Conservation (phyloP, 169 alveolate genomes). For the Eimeria falciformis region DNA sequence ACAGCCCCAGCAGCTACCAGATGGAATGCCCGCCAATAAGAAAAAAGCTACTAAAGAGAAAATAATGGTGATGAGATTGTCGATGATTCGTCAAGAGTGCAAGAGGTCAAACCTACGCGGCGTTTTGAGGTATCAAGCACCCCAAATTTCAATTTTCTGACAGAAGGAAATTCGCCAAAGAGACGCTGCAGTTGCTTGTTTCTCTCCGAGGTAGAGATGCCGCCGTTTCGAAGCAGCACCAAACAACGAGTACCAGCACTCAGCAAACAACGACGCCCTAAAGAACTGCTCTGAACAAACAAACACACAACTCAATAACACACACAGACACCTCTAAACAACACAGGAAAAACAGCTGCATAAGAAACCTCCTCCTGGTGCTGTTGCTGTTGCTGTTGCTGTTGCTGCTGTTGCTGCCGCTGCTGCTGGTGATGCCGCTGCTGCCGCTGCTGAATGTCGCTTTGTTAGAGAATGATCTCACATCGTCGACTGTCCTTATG, state of each 20-base stretch:
- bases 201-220: conserved; percentile 18
- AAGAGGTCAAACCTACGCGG: conserved; percentile 20
- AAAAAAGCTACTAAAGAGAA: no score
- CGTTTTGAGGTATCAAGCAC: conserved; percentile 29
- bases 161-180: not conserved
- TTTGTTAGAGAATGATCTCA: not conserved
- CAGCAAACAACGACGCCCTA: conserved; percentile 16
- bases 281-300: conserved; percentile 34
- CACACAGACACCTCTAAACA: not conserved
- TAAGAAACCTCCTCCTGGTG: not conserved
- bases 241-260: conserved; percentile 54
- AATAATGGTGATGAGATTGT: no score
- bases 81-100: no score
- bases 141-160: conserved; percentile 28
- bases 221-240: conserved; percentile 19
- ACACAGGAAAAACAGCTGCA: not conserved
- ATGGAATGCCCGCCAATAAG: no score
- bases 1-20: no score
- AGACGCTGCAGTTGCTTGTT: not conserved
- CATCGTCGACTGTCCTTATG: conserved; percentile 42
- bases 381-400: not conserved
- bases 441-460: no score
- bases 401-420: no score
- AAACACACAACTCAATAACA: no score
- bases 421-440: no score